Evolutionary conservation across 192 early-diverging fungal species (phyloP).

Genomic region (Coemansia sp.): DNA sequence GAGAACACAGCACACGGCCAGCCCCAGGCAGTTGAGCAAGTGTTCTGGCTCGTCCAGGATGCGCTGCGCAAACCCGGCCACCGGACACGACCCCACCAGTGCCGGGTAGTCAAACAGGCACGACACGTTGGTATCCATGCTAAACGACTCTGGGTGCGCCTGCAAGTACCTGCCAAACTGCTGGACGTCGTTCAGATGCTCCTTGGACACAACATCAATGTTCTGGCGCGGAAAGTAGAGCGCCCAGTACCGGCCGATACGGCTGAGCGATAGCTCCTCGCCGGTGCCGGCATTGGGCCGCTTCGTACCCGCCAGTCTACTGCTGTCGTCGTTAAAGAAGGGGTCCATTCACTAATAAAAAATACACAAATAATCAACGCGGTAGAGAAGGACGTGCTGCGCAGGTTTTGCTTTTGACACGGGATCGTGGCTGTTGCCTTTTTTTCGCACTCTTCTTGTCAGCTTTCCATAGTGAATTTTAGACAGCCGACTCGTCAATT

Average conservation of each 20-base stretch:
- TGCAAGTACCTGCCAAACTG: slow-evolving; percentile 27
- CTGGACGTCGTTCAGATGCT: slow-evolving; percentile 19
- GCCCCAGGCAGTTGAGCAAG: slow-evolving; percentile 27
- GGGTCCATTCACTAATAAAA: too few relatives aligned
- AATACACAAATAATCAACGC: too few relatives aligned
- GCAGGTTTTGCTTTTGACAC: too few relatives aligned
- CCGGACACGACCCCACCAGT: slow-evolving; percentile 13
- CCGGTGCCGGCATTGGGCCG: slow-evolving; percentile 4
- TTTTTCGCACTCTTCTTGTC: too few relatives aligned
- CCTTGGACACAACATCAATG: slow-evolving; percentile 7
- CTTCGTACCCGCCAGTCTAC: slow-evolving; percentile 17
- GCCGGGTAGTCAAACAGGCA: slow-evolving; percentile 34
- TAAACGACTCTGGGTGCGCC: slow-evolving; percentile 28
- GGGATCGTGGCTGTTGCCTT: too few relatives aligned
- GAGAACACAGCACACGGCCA: slow-evolving; percentile 42
- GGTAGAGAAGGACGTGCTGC: too few relatives aligned
- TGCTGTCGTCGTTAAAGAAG: too few relatives aligned
- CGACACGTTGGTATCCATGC: slow-evolving; percentile 32
- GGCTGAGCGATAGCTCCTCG: slow-evolving; percentile 7
- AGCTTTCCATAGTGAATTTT: too few relatives aligned
- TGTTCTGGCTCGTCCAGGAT: slow-evolving; percentile 32
- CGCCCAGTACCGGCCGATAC: slow-evolving; percentile 39
- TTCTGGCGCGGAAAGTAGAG: slow-evolving; percentile 41
- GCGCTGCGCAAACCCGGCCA: slow-evolving; percentile 30
- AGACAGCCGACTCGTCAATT: too few relatives aligned